Percentiles rank a stretch among this genome's conserved stretches.
Conservation (phyloP, 306 rosid species). For the Canavalia ensiformis region DNA sequence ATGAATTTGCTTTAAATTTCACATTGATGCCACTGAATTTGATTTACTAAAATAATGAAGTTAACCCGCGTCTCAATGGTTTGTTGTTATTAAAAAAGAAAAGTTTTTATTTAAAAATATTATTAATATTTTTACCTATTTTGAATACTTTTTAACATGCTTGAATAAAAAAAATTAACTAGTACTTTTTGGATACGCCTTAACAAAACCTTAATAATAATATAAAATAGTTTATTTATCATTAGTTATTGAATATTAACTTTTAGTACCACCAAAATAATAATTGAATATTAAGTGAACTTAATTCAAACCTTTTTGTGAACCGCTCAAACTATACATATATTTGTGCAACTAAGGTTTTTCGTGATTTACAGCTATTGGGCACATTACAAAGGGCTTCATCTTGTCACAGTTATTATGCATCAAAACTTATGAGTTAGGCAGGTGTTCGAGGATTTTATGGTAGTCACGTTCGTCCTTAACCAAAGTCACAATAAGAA, state of each 20-base stretch:
- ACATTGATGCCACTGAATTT: not conserved
- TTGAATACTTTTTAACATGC: too few relatives aligned
- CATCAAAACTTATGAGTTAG: slow-evolving; percentile 35
- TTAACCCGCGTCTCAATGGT: too few relatives aligned
- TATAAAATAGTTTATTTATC: too few relatives aligned
- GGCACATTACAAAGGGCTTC: not conserved
- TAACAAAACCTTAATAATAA: too few relatives aligned
- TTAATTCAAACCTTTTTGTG: not conserved
- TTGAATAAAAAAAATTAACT: too few relatives aligned
- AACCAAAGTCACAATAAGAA: slow-evolving; percentile 23
- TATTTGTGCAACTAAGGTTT: not conserved
- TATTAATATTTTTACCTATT: too few relatives aligned
- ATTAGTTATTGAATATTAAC: too few relatives aligned
- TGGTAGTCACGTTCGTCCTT: slow-evolving; percentile 40
- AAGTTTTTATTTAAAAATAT: too few relatives aligned
- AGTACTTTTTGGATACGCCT: too few relatives aligned
- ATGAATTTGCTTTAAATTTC: slow-evolving; percentile 16
- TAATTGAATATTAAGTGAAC: not conserved
- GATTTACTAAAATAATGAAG: not conserved
- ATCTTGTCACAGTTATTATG: slow-evolving; percentile 31
- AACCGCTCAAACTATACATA: not conserved
- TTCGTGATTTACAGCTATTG: slow-evolving; percentile 11
- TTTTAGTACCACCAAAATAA: too few relatives aligned
- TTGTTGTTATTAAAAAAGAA: too few relatives aligned
- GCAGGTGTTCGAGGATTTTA: slow-evolving; percentile 11